Conservation (phyloP, 768 basidiomycete species). For the Nidularia sp. region DNA sequence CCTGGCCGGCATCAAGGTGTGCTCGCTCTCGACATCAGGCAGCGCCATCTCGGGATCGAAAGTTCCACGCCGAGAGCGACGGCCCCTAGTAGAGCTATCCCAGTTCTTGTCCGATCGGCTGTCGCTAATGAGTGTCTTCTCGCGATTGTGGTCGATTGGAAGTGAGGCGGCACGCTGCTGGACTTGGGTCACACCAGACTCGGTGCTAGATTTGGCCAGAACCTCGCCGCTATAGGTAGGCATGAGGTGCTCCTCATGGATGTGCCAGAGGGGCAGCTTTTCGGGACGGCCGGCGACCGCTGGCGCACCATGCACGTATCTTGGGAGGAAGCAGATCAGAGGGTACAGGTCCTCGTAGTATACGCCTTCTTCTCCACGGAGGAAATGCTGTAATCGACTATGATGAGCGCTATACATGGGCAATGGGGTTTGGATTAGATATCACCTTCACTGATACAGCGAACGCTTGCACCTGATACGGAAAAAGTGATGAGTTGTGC, state of each 20-base stretch:
- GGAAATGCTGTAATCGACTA: slow-evolving; percentile 41
- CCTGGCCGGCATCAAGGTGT: slow-evolving; percentile 43
- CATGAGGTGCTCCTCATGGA: slow-evolving; percentile 29
- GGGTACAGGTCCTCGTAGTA: slow-evolving; percentile 76
- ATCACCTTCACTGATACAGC: slow-evolving; percentile 64
- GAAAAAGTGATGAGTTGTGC: neutral
- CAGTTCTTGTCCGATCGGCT: slow-evolving; percentile 11
- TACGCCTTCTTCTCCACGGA: slow-evolving; percentile 65
- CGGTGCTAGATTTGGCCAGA: neutral
- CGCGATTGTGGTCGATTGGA: neutral
- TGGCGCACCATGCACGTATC: slow-evolving; percentile 34
- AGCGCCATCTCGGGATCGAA: slow-evolving; percentile 33
- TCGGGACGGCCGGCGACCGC: slow-evolving; percentile 26
- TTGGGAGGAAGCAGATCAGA: slow-evolving; percentile 63
- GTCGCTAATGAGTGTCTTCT: slow-evolving; percentile 8
- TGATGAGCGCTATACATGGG: neutral
- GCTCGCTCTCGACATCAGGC: slow-evolving; percentile 19
- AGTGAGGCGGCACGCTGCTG: neutral
- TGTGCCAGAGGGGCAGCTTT: slow-evolving; percentile 55
- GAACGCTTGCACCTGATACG: slow-evolving; percentile 57
- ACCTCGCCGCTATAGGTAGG: slow-evolving; percentile 4
- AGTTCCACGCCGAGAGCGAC: slow-evolving; percentile 6
- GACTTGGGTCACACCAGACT: slow-evolving; percentile 1
- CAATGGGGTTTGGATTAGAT: slow-evolving; percentile 1
- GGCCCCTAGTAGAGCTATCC: slow-evolving; percentile 6